These are phyloP conservation scores for Fagopyrum homotropicum DNA, from an alignment of 148 eudicot genomes.

Conservation along the genomic window DNA sequence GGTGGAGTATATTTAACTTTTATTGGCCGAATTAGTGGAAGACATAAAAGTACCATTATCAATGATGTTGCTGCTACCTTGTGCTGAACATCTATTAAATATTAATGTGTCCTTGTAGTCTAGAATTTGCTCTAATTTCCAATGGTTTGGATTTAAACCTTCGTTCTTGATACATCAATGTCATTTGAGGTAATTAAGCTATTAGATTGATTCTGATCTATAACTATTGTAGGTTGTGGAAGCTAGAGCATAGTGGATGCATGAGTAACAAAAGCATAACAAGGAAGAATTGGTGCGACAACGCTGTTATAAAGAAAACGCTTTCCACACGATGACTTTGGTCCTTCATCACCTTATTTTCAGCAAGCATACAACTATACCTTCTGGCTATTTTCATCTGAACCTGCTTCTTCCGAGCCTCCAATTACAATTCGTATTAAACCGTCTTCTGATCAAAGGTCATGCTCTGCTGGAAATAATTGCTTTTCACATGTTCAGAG, in stretches of 20 bases:
- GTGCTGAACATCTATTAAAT: no score
- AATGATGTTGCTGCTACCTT: neutral
- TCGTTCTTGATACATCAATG: no score
- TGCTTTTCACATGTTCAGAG: no score
- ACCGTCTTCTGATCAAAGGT: no score
- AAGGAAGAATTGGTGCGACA: constrained; percentile 41
- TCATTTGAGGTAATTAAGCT: no score
- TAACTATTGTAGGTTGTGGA: constrained; percentile 35
- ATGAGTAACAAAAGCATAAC: constrained; percentile 61
- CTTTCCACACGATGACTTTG: constrained; percentile 33
- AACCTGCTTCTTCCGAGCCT: constrained; percentile 31
- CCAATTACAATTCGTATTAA: no score
- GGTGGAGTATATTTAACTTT: no score
- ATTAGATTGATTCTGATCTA: no score
- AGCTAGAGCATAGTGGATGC: constrained; percentile 83
- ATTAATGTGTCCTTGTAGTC: neutral
- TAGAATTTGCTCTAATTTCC: neutral
- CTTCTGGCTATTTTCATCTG: constrained; percentile 31
- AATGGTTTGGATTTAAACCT: neutral
- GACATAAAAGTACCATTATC: neutral
- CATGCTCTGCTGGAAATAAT: no score
- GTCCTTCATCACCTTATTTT: constrained; percentile 17
- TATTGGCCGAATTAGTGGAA: neutral
- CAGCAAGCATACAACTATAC: neutral
- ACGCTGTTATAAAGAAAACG: constrained; percentile 26